Evolutionary conservation across 2,329 filamentous ascomycete genomes (phyloP), one percentile per base, ranked within the genome.

Genomic region (Ophiostoma sp.): DNA sequence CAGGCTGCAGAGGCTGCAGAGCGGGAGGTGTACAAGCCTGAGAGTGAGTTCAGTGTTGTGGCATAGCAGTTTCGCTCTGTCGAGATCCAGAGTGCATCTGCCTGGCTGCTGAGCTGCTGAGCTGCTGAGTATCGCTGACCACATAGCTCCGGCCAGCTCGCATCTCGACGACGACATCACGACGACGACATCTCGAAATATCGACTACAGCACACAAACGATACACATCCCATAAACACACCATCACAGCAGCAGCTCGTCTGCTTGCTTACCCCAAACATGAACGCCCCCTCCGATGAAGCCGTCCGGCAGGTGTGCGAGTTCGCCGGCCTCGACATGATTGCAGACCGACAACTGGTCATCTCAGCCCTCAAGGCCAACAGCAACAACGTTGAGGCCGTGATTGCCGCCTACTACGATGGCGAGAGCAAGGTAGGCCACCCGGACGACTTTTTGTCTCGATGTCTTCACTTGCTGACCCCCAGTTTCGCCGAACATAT

Each of bases 381-480:
- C 72, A 80, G 79, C 48, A 79, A 82, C 64, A 81, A 84, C 73
- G 74, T 83, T 44, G 79, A 84, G 64, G 77, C 79, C 31, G 86
- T 87, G 1, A 76, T 85, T 0, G 80, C 80, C 70, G 83, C 87
- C 69, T 87, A 80, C 73, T 85, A 83, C 68, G 84, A 88, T 72
- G 79, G 83, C 67, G 73, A 81, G 3, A 77, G 78, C 17, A 82
- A 82, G 77, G 81, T 82, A 41, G 2, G 39, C 23, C 20, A 13
- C 13, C 27, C 8, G 3, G 27, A 31, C 76, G 17, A 31, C 20
- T 31, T 6, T 36, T 6, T 0, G 33, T 35, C 11, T 68, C 31
- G 39, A 6, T 4, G 31, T 7, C 52, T 52, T 54, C 41, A 41
- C 5, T 5, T 8, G 15, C 13, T 69, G 36, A 71, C 13, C 15